Percentiles rank a stretch among this genome's conserved stretches.
These are phyloP conservation scores for Ustilago trichophora DNA, from an alignment of 1,284 basidiomycete genomes.

Conservation along the genomic window DNA sequence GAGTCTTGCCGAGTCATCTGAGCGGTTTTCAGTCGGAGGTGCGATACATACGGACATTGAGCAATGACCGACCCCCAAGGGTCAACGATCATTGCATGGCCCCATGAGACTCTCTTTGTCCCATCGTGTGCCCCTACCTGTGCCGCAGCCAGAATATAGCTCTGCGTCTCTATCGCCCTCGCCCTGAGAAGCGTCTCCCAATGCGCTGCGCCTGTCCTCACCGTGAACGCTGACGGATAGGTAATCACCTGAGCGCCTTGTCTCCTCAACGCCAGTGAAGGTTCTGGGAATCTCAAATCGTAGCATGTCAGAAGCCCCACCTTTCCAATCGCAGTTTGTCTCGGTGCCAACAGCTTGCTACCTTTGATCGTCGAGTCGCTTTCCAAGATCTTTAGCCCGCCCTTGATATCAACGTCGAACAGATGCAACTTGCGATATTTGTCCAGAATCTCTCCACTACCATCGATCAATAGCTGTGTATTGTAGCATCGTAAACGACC, in stretches of 20 bases:
- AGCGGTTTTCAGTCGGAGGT: too few relatives aligned
- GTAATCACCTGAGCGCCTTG: slow-evolving; percentile 69
- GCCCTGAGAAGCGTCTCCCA: slow-evolving; percentile 65
- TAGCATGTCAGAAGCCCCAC: slow-evolving; percentile 70
- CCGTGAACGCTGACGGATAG: slow-evolving; percentile 70
- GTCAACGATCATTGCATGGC: slow-evolving; percentile 66
- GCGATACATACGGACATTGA: slow-evolving; percentile 52
- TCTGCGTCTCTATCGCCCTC: slow-evolving; percentile 68
- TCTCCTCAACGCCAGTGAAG: slow-evolving; percentile 67
- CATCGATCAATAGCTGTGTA: slow-evolving; percentile 69
- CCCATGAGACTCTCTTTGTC: slow-evolving; percentile 59
- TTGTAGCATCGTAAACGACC: slow-evolving; percentile 68
- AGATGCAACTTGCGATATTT: slow-evolving; percentile 70
- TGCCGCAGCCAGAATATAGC: slow-evolving; percentile 66
- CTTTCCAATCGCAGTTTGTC: slow-evolving; percentile 67
- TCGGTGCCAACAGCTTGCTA: slow-evolving; percentile 59
- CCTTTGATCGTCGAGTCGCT: slow-evolving; percentile 67
- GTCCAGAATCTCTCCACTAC: slow-evolving; percentile 66
- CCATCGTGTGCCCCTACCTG: slow-evolving; percentile 66
- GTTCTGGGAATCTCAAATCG: slow-evolving; percentile 71
- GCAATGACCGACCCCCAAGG: slow-evolving; percentile 64
- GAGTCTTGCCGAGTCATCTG: too few relatives aligned
- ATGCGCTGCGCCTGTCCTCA: slow-evolving; percentile 67
- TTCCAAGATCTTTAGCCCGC: slow-evolving; percentile 61
- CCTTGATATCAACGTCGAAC: slow-evolving; percentile 70